Percentiles rank a stretch among this genome's conserved stretches.
phyloP scores from a whole-genome alignment of 2,329 filamentous ascomycete genomes.

The Penicillium sp. region DNA sequence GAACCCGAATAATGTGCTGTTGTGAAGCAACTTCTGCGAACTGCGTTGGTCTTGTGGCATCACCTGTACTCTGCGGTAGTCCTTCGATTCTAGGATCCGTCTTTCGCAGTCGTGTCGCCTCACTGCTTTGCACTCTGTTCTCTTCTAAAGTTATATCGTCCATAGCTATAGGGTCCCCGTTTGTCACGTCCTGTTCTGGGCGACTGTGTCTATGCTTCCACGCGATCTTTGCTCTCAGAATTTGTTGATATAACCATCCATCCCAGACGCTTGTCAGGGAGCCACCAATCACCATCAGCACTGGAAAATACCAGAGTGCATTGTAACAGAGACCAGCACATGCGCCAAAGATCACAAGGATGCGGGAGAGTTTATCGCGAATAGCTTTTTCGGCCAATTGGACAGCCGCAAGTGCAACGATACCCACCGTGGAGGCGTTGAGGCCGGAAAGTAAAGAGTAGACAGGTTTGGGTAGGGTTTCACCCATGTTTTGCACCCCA shows the following conservation, averaged over 20 bases:
- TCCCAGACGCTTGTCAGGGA: conserved; percentile 58
- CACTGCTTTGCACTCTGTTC: conserved; percentile 7
- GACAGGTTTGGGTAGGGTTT: conserved; percentile 59
- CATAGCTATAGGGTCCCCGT: not conserved
- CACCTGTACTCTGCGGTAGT: not conserved
- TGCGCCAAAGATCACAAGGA: conserved; percentile 64
- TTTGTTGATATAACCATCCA: conserved; percentile 50
- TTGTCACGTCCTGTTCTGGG: conserved; percentile 16
- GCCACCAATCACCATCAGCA: conserved; percentile 60
- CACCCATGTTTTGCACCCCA: conserved; percentile 61
- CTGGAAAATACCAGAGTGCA: conserved; percentile 72
- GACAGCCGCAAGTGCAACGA: conserved; percentile 69
- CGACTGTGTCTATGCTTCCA: conserved; percentile 21
- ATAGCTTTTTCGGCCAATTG: conserved; percentile 68
- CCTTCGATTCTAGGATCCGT: not conserved
- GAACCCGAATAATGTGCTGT: conserved; percentile 21
- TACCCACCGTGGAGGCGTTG: conserved; percentile 70
- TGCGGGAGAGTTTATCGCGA: conserved; percentile 61
- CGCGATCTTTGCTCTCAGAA: conserved; percentile 33
- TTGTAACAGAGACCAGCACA: conserved; percentile 69
- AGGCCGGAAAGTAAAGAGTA: conserved; percentile 71
- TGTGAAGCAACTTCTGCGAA: not conserved
- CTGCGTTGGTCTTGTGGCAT: not conserved
- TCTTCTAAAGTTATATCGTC: conserved; percentile 12
- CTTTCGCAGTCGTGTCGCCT: conserved; percentile 16